A percentile compares a stretch with the other conserved stretches of the same genome.
These are phyloP conservation scores for Penicillium decumbens DNA, from an alignment of 2,329 filamentous ascomycete genomes.

Conservation along the genomic window DNA sequence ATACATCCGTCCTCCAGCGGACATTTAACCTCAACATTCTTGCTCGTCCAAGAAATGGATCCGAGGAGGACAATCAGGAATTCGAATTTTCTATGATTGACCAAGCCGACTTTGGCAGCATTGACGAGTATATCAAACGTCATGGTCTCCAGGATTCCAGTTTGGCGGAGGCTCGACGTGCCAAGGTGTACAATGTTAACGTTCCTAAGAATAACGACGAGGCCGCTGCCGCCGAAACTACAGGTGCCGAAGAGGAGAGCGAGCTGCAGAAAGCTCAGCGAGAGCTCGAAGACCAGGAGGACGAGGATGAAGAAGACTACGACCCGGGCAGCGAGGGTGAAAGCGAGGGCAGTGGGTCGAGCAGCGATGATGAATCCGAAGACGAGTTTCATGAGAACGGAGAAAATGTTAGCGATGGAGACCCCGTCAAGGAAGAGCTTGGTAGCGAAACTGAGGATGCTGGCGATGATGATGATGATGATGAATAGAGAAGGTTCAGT, in stretches of 20 bases:
- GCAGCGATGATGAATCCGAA: constrained; percentile 40
- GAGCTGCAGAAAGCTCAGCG: constrained; percentile 56
- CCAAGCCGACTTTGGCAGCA: constrained; percentile 58
- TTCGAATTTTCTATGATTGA: constrained; percentile 64
- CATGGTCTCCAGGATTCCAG: constrained; percentile 60
- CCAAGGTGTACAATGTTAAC: constrained; percentile 56
- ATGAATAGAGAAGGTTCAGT: constrained; percentile 21
- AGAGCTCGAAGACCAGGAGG: constrained; percentile 47
- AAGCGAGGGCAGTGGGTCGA: constrained; percentile 46
- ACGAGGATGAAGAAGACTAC: constrained; percentile 50
- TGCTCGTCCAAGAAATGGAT: constrained; percentile 33
- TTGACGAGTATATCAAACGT: constrained; percentile 58
- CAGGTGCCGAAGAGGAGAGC: constrained; percentile 53
- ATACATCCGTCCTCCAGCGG: constrained; percentile 60
- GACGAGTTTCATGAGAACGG: constrained; percentile 25
- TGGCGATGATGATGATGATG: constrained; percentile 16
- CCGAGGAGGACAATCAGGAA: constrained; percentile 48
- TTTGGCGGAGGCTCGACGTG: constrained; percentile 56
- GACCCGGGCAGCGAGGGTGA: constrained; percentile 49
- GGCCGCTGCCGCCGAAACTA: constrained; percentile 25
- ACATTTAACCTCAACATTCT: constrained; percentile 62
- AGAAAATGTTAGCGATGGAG: constrained; percentile 28
- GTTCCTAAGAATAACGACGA: constrained; percentile 30
- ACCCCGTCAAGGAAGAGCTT: constrained; percentile 41
- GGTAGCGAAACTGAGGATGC: constrained; percentile 43